Conservation (phyloP, 352 stramenopile genomes). For the Pythium rhizo-oryzae region DNA sequence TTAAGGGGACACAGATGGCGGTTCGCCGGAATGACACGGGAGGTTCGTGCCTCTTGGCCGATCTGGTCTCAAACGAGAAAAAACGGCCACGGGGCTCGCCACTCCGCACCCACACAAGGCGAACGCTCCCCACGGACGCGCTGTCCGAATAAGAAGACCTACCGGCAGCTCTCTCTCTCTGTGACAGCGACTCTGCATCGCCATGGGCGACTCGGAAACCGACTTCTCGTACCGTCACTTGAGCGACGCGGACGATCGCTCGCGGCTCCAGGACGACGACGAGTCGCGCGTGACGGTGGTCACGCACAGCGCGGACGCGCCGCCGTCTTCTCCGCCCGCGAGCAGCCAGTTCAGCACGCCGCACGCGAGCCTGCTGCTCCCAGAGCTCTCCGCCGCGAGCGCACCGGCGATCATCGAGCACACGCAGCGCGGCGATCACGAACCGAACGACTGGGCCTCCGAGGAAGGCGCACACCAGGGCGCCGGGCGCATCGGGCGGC, state of each 20-base stretch:
- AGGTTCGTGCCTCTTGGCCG: conserved; percentile 8
- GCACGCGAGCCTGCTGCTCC: conserved; percentile 24
- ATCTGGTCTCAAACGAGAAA: neutral
- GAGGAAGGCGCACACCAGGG: conserved; percentile 27
- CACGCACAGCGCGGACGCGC: conserved; percentile 18
- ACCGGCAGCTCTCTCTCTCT: neutral
- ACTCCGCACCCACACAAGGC: neutral
- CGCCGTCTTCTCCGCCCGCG: too few species aligned
- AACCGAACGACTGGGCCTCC: conserved; percentile 32
- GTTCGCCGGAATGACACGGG: neutral
- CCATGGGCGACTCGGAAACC: conserved; percentile 16
- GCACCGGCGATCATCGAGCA: neutral
- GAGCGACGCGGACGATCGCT: conserved; percentile 24
- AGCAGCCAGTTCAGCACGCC: conserved; percentile 15
- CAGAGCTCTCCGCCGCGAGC: conserved; percentile 7
- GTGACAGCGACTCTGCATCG: neutral
- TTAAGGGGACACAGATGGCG: neutral
- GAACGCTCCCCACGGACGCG: neutral
- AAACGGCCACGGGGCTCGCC: neutral
- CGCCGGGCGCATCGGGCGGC: conserved; percentile 1
- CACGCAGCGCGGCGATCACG: neutral
- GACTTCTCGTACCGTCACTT: conserved; percentile 35
- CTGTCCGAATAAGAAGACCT: neutral
- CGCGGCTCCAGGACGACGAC: conserved; percentile 20
- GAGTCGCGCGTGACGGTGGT: conserved; percentile 19